Evolutionary conservation across 805 yeast species (phyloP).

Genomic region (Blastobotrys attinorum): DNA sequence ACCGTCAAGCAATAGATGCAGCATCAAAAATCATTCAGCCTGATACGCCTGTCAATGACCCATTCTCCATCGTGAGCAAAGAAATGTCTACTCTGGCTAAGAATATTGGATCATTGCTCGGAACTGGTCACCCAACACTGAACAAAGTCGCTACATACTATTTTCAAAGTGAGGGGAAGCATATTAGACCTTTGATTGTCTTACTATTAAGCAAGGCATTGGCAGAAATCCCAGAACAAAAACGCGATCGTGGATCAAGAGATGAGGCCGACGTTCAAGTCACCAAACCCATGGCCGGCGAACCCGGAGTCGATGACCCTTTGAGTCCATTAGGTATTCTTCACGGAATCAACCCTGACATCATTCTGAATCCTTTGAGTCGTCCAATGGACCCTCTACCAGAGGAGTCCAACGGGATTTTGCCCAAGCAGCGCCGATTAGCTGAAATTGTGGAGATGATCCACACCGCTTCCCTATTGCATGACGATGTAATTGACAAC

Average conservation of each 20-base stretch:
- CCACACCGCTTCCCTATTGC: slow-evolving; percentile 90
- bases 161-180: slow-evolving; percentile 94
- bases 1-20: slow-evolving; percentile 21
- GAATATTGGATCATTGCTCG: slow-evolving; percentile 78
- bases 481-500: slow-evolving; percentile 93
- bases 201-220: slow-evolving; percentile 75
- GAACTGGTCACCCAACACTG: slow-evolving; percentile 89
- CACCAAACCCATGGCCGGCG: slow-evolving; percentile 20
- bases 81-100: slow-evolving; percentile 88
- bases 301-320: slow-evolving; percentile 32
- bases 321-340: slow-evolving; percentile 76
- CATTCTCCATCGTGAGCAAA: slow-evolving; percentile 81
- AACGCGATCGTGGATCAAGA: slow-evolving; percentile 62
- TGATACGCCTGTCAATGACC: slow-evolving; percentile 52
- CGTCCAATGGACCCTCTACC: slow-evolving; percentile 71
- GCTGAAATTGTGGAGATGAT: slow-evolving; percentile 99
- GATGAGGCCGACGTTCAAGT: slow-evolving; percentile 28
- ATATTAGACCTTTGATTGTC: slow-evolving; percentile 86
- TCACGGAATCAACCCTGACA: slow-evolving; percentile 82
- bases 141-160: slow-evolving; percentile 91
- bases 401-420: slow-evolving; percentile 60
- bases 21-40: slow-evolving; percentile 29
- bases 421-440: slow-evolving; percentile 89
- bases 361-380: slow-evolving; percentile 73
- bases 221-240: slow-evolving; percentile 55